A percentile compares a stretch with the other conserved stretches of the same genome.
Conservation (phyloP, 2,329 filamentous ascomycete genomes). For the Thelonectria rubi region DNA sequence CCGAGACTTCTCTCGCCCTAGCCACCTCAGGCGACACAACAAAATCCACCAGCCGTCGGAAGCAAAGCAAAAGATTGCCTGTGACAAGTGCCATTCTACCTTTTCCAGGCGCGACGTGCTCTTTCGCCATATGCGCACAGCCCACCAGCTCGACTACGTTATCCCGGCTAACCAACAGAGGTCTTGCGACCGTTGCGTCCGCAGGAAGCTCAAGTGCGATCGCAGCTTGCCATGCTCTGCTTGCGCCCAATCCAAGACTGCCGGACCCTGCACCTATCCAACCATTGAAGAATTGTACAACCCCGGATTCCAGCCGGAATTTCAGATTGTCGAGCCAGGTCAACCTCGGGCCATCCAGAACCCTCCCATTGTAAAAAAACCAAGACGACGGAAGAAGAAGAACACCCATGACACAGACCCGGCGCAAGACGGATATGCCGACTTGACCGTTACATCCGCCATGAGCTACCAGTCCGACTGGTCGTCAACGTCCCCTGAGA, state of each 20-base stretch:
- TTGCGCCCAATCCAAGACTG: conserved; percentile 26
- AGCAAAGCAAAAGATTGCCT: conserved; percentile 31
- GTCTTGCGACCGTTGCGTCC: conserved; percentile 43
- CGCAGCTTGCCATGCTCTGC: conserved; percentile 36
- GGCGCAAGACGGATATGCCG: neutral
- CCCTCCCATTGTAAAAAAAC: neutral
- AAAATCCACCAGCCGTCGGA: conserved; percentile 40
- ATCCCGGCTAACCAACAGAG: conserved; percentile 33
- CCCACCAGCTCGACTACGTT: conserved; percentile 35
- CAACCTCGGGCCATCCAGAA: neutral
- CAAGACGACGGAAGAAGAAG: neutral
- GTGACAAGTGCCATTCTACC: conserved; percentile 35
- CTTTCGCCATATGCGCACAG: conserved; percentile 40
- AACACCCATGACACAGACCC: neutral
- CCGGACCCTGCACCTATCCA: conserved; percentile 27
- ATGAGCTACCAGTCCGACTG: neutral
- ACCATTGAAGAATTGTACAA: conserved; percentile 2
- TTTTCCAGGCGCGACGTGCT: conserved; percentile 42
- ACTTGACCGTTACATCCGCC: neutral
- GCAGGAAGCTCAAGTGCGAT: conserved; percentile 41
- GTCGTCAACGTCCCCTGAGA: conserved; percentile 2
- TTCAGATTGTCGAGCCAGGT: neutral
- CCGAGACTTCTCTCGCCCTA: conserved; percentile 38
- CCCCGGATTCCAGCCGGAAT: neutral
- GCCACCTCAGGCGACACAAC: conserved; percentile 42